Evolutionary conservation across 805 yeast genomes (phyloP), one percentile per base, ranked within the genome.

Genomic region (Hanseniaspora singularis): DNA sequence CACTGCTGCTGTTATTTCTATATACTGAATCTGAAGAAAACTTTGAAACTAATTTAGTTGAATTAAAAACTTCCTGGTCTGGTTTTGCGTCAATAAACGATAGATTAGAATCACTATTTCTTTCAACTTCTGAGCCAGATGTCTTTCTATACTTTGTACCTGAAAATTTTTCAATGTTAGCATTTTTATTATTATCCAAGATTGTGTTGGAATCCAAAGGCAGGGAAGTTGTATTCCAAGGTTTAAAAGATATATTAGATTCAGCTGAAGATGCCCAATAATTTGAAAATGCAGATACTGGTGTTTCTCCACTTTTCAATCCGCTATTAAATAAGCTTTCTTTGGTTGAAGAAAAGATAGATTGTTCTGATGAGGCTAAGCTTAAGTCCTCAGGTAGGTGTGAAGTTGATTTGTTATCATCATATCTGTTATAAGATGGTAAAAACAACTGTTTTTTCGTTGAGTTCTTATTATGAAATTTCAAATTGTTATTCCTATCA

Each of bases 21-120:
- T 20, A 28, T 7, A n/a, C n/a, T 10, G 36, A 11, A 30, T 31
- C 18, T 4, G 16, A 15, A 30, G 37, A 20, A 24, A 56, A 50
- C 40, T 63, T 63, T 7, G 66, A 63, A 4, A 53, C 45, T 42
- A 62, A 51, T 6, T 62, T 64, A 7, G 50, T 46, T 15, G 59
- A 50, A 24, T 53, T 50, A 37, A 62, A 61, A 18, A 57, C 60
- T 10, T 52, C 38, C 16, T 52, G 61, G 36, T 58, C 59, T 2
- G 62, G 62, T 46, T 53, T 55, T 11, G 59, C 59, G 8, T 45
- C 49, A 16, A 48, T 41, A 19, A 48, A 48, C 15, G 46, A 50
- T 40, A n/a, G 47, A 38, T 23, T 49, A 27, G 14, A 20, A 9
- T 39, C 44, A 14, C 27, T 33, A n/a, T 46, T 37, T 38, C 41